Conservation (phyloP, 2,329 filamentous ascomycete species). For the Colletotrichum sp. region DNA sequence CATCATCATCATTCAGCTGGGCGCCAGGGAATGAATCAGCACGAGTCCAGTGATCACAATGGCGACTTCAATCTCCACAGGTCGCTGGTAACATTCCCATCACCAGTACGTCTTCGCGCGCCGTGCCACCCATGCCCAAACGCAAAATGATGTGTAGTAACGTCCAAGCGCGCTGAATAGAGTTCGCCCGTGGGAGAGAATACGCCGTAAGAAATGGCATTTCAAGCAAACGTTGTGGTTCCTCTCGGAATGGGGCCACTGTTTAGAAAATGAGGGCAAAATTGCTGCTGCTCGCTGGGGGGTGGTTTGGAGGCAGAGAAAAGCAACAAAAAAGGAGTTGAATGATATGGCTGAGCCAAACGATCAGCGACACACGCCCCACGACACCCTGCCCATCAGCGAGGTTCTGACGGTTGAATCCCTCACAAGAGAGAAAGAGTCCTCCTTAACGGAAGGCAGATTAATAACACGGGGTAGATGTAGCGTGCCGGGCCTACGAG, state of each 20-base stretch:
- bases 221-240: neutral
- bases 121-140: constrained; percentile 19
- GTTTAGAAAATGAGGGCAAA: neutral
- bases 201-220: neutral
- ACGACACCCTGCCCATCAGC: neutral
- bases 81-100: neutral
- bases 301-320: neutral
- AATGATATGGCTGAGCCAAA: neutral
- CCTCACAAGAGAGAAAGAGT: neutral
- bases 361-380: neutral
- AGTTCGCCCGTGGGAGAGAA: constrained; percentile 3
- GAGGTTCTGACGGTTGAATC: neutral
- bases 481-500: neutral
- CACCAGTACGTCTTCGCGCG: neutral
- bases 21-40: neutral
- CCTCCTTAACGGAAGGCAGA: constrained; percentile 1
- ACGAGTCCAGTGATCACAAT: neutral
- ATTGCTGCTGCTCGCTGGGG: neutral
- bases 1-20: neutral
- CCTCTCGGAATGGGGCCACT: neutral
- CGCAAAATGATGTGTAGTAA: constrained; percentile 18
- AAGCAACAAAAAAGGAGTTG: neutral
- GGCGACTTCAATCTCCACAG: neutral
- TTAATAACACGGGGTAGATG: neutral
- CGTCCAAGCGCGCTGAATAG: neutral